Percentiles rank a stretch among this genome's conserved stretches.
Conservation (phyloP, 2,329 filamentous ascomycete genomes). For the Penicillium sclerotiorum region DNA sequence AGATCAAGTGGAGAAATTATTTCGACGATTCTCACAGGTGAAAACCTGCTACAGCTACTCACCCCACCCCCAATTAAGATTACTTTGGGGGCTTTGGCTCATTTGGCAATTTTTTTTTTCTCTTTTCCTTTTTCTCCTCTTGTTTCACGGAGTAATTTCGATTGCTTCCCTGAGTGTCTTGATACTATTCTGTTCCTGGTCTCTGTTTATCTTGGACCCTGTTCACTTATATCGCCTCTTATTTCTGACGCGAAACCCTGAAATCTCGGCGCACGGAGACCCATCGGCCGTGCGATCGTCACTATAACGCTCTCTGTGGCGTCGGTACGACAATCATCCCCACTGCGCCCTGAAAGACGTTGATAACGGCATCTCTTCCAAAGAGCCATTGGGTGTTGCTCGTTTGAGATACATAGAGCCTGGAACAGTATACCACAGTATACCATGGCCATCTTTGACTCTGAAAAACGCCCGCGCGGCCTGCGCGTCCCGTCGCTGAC, state of each 20-base stretch:
- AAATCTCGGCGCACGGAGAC: constrained; percentile 8
- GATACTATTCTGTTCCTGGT: background rate
- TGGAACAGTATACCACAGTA: too few species aligned
- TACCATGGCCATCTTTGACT: constrained; percentile 38
- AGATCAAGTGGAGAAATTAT: constrained; percentile 20
- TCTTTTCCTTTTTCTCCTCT: background rate
- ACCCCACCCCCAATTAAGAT: constrained; percentile 16
- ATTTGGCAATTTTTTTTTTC: constrained; percentile 2
- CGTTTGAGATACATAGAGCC: background rate
- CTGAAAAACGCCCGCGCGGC: constrained; percentile 37
- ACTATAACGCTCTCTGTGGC: constrained; percentile 5
- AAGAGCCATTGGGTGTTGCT: constrained; percentile 2
- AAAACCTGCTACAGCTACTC: constrained; percentile 20
- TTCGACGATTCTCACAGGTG: background rate
- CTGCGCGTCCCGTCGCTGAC: constrained; percentile 38
- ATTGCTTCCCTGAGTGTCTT: background rate
- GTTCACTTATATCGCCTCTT: background rate
- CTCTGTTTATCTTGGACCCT: background rate
- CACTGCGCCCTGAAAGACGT: background rate
- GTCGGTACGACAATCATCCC: constrained; percentile 11
- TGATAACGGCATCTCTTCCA: background rate
- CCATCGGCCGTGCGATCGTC: constrained; percentile 13
- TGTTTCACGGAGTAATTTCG: background rate
- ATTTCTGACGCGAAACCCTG: constrained; percentile 1
- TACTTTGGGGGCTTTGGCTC: constrained; percentile 8